Evolutionary conservation across 2,329 filamentous ascomycete species (phyloP), one percentile per base, ranked within the genome.

Genomic region (Neofusicoccum cordaticola): DNA sequence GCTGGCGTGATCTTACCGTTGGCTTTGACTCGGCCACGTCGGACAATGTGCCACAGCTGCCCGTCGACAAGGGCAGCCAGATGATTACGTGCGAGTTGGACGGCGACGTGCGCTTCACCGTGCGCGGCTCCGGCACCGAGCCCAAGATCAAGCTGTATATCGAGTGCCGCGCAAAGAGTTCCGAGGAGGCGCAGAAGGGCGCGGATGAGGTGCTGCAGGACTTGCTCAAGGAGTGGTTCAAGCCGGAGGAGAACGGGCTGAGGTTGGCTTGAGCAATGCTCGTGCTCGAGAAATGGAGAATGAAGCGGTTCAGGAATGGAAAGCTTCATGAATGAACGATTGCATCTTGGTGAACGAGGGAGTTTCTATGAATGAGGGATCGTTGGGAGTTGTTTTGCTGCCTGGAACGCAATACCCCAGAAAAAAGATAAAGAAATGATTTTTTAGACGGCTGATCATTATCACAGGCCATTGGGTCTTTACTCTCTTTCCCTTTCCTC

Each of bases 131-230:
- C 2, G 86, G 86, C 1, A 89, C 87, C 1, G 87, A 89, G 73
- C 87, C 87, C 0, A 89, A 89, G 78, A 87, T 89, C 67, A 89
- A 89, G 72, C 69, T 85, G 51, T 85, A 85, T 68, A 82, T 85
- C 60, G 83, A 85, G 67, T 81, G 79, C 48, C 79, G 75, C 60
- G 80, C 76, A 2, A 72, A 71, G 48, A 79, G 74, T 11, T 75
- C 75, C 13, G 76, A 75, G 19, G 74, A 75, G 58, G 83, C 82
- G 12, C 81, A 79, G 66, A 67, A 63, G 13, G 75, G 76, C 9
- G 83, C 83, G 4, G 71, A 81, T 22, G 78, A 77, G 47, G 81
- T 84, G n/a, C 69, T 81, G 57, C 68, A 73, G 15, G 78, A 81
- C 72, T 68, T 85, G 64, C 67, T 83, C 66, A 71, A 64, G 42